A percentile compares a stretch with the other conserved stretches of the same genome.
Evolutionary conservation across 164 flowering plant species (phyloP).

Genomic region (Magnolia sinica): DNA sequence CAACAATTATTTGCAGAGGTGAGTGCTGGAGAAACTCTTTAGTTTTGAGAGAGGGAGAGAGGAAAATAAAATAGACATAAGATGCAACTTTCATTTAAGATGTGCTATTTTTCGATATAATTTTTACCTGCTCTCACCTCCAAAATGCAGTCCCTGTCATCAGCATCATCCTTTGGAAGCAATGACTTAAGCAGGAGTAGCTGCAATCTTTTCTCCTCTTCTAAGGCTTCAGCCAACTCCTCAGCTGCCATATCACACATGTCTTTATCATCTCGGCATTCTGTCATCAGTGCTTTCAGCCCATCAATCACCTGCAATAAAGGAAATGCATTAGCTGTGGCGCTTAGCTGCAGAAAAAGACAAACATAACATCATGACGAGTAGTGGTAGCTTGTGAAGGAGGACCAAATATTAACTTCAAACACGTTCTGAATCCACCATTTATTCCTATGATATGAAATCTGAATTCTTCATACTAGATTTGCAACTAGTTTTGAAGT

Average conservation of each 20-base stretch:
- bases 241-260: conserved; percentile 71
- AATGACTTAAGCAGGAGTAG: conserved; percentile 57
- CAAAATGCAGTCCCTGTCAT: conserved; percentile 92
- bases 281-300: conserved; percentile 57
- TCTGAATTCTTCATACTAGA: too few relatives aligned
- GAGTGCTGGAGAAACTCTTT: neutral
- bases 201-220: conserved; percentile 68
- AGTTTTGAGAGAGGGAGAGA: neutral
- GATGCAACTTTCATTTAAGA: conserved; percentile 2
- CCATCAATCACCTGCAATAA: conserved; percentile 65
- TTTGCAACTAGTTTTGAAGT: too few relatives aligned
- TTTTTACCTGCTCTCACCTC: conserved; percentile 98
- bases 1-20: neutral
- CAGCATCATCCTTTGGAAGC: conserved; percentile 96
- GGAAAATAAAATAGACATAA: neutral
- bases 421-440: too few relatives aligned
- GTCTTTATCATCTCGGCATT: conserved; percentile 70
- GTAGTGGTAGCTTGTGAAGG: neutral
- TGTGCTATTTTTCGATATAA: neutral
- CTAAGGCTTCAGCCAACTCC: conserved; percentile 59
- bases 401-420: neutral
- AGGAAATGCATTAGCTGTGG: neutral
- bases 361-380: neutral
- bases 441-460: too few relatives aligned
- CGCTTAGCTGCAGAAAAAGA: neutral